These are phyloP conservation scores for Macrophomina phaseolina DNA, from an alignment of 2,329 filamentous ascomycete genomes.

Conservation along the genomic window DNA sequence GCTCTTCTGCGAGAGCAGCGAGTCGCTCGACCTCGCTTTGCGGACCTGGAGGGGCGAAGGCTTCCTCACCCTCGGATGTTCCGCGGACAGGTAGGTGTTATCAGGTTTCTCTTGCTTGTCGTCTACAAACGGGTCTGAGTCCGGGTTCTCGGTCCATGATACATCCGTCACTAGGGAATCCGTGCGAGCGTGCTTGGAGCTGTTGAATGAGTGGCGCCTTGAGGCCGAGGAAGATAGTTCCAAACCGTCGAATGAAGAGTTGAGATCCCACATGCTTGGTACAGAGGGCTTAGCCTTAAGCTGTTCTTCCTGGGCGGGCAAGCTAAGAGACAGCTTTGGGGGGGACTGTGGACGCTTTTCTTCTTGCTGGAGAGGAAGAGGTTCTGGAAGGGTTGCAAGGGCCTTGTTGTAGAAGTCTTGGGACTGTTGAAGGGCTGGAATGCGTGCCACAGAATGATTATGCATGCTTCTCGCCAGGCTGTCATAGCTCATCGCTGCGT, in stretches of 20 bases:
- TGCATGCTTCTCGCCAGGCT: slow-evolving; percentile 43
- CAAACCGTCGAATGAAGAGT: neutral
- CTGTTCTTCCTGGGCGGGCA: neutral
- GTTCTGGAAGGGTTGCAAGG: slow-evolving; percentile 33
- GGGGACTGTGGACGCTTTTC: neutral
- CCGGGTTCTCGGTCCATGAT: slow-evolving; percentile 4
- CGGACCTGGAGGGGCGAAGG: slow-evolving; percentile 23
- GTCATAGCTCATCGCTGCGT: slow-evolving; percentile 45
- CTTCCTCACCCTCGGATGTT: slow-evolving; percentile 7
- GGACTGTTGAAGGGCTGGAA: slow-evolving; percentile 39
- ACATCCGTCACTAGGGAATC: slow-evolving; percentile 20
- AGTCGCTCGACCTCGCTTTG: slow-evolving; percentile 17
- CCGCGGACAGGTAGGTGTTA: slow-evolving; percentile 9
- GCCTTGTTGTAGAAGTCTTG: slow-evolving; percentile 44
- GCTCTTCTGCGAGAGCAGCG: slow-evolving; percentile 5
- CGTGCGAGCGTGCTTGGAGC: slow-evolving; percentile 9
- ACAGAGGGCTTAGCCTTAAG: neutral
- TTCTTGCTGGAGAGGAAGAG: neutral
- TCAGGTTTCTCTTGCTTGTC: slow-evolving; percentile 1
- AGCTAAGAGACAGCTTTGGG: slow-evolving; percentile 2
- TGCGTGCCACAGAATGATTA: slow-evolving; percentile 36
- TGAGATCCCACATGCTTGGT: slow-evolving; percentile 24
- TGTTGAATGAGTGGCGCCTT: slow-evolving; percentile 11
- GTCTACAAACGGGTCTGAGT: slow-evolving; percentile 4
- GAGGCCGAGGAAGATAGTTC: neutral